Base-by-base conservation (phyloP, 108 stramenopile species). In the Poteriospumella lacustris region DNA sequence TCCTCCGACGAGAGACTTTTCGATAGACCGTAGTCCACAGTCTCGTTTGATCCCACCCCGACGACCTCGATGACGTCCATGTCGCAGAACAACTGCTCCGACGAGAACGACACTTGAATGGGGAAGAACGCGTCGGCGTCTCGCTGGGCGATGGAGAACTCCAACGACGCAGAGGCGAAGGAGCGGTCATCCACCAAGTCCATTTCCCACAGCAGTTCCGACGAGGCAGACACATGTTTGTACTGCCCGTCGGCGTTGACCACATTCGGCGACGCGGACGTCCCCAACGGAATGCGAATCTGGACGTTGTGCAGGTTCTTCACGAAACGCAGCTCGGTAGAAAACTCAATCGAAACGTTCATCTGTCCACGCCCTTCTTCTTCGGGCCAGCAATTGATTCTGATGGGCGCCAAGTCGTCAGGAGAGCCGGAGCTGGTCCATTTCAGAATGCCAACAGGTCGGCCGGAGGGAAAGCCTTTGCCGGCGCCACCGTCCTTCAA, bases 371-470 rank as follows among this genome's bases (percentile, higher is more conserved):
- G 86, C 39, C 94, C 94, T 75, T 94, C 95, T 79, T 96, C 90
- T 79, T 98, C 97, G 44, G 95, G 95, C 97, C 97, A 98, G 83
- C 97, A 98, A 85, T 95, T 98, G 89, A 98, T 90, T 39, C 92
- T 91, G 44, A 98, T 82, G 12, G 97, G 97, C 41, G 81, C 72
- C 15, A 68, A 64, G 67, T 91, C 89, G 33, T 92, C 93, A 84
- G 94, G 94, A 44, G 92, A 90, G 43, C 88, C 87, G 28, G 82
- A 72, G 68, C 91, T 89, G 68, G 89, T 90, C 97, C 97, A 98
- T 70, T 93, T 90, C 68, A 98, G 80, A 58, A 98, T 89, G 42
- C 95, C 95, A 28, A 98, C 94, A 39, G 92, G 86, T 59, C 94
- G 90, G 34, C 87, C 91, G 79, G 94, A 84, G 31, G 95, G 97